Evolutionary conservation across 2,329 filamentous ascomycete species (phyloP).

Genomic region (Trichoderma afroharzianum): DNA sequence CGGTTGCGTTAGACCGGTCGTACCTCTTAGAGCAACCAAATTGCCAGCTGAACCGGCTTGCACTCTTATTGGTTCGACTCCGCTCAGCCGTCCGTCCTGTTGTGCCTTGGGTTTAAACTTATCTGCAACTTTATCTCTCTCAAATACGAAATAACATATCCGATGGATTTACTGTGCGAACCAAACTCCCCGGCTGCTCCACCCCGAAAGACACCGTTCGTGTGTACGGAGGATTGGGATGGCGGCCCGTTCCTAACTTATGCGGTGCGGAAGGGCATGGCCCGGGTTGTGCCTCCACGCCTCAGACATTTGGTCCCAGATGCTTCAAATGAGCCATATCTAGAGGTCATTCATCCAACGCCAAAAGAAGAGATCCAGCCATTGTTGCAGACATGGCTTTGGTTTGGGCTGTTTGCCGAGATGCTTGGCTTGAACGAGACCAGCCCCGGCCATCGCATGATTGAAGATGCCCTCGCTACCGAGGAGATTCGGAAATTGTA

Average conservation of each 20-base stretch:
- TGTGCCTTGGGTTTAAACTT: background rate
- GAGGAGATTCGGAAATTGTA: constrained; percentile 21
- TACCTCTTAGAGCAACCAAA: too few relatives aligned
- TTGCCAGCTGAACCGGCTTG: too few relatives aligned
- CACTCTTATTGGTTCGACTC: too few relatives aligned
- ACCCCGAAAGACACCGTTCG: constrained; percentile 22
- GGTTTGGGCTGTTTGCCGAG: constrained; percentile 31
- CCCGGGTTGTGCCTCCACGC: constrained; percentile 10
- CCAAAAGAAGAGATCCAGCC: constrained; percentile 23
- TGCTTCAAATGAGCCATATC: constrained; percentile 13
- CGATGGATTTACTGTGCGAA: constrained; percentile 24
- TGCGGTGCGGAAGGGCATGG: constrained; percentile 20
- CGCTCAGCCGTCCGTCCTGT: background rate
- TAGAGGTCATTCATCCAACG: constrained; percentile 21
- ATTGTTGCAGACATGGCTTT: constrained; percentile 34
- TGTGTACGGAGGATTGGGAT: constrained; percentile 27
- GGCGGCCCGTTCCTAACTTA: constrained; percentile 27
- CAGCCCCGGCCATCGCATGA: constrained; percentile 15
- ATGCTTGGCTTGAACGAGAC: constrained; percentile 27
- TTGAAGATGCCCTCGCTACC: constrained; percentile 13
- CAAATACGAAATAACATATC: background rate
- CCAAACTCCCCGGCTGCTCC: constrained; percentile 21
- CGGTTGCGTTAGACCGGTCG: too few relatives aligned
- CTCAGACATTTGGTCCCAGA: constrained; percentile 8
- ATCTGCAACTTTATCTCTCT: background rate